phyloP scores from a whole-genome alignment of 805 yeast species.

The Saturnispora besseyi region DNA sequence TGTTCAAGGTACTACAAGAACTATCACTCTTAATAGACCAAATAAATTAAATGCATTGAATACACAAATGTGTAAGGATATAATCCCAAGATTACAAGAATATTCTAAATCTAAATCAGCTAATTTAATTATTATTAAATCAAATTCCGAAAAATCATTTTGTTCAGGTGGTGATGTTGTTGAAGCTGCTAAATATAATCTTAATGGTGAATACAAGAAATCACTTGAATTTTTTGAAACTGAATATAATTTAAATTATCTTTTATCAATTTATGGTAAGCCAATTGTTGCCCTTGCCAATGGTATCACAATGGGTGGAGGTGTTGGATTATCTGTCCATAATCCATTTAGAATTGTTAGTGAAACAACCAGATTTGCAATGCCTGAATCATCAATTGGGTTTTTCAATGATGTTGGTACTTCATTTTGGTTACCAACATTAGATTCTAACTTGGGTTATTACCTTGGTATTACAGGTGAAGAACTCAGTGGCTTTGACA shows the following conservation, averaged over 20 bases:
- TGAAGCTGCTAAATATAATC: slow-evolving; percentile 56
- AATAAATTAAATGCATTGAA: slow-evolving; percentile 78
- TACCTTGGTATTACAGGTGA: slow-evolving; percentile 85
- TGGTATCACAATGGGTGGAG: slow-evolving; percentile 97
- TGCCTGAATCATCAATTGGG: slow-evolving; percentile 98
- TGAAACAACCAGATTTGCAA: slow-evolving; percentile 82
- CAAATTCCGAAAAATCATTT: slow-evolving; percentile 59
- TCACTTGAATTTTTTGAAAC: slow-evolving; percentile 61
- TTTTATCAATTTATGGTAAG: slow-evolving; percentile 73
- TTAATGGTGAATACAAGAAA: slow-evolving; percentile 34
- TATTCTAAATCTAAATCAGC: slow-evolving; percentile 62
- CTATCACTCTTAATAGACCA: slow-evolving; percentile 71
- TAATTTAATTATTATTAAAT: slow-evolving; percentile 58
- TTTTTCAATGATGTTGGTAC: slow-evolving; percentile 95
- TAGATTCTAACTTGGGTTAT: slow-evolving; percentile 76
- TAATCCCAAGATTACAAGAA: slow-evolving; percentile 67
- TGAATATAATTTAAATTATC: slow-evolving; percentile 76
- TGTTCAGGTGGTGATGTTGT: slow-evolving; percentile 98
- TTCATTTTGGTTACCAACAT: slow-evolving; percentile 75
- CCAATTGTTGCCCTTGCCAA: slow-evolving; percentile 82
- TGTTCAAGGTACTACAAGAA: slow-evolving; percentile 55
- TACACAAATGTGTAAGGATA: slow-evolving; percentile 61
- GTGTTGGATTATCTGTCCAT: slow-evolving; percentile 87
- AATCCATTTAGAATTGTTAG: slow-evolving; percentile 91
- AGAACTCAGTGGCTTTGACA: slow-evolving; percentile 66